phyloP scores from a whole-genome alignment of 1,139 yeast genomes.

The Eremothecium coryli region DNA sequence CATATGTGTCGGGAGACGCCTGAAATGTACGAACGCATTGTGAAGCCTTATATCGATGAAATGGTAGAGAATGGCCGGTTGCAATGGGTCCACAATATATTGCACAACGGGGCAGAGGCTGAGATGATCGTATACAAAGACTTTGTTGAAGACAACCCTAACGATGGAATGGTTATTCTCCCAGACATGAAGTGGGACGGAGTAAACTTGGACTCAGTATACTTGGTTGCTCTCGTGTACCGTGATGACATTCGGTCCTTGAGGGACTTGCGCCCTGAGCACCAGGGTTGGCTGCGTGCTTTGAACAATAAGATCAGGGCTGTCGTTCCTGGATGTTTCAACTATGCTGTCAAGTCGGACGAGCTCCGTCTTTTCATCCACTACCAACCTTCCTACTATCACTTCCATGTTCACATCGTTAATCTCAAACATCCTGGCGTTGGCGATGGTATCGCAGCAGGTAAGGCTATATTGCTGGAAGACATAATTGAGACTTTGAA shows the following conservation, averaged over 20 bases:
- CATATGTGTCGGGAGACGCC: conserved; percentile 77
- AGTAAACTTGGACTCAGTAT: conserved; percentile 54
- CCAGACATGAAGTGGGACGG: conserved; percentile 96
- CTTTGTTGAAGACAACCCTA: conserved; percentile 33
- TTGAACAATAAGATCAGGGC: conserved; percentile 39
- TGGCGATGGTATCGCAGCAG: conserved; percentile 63
- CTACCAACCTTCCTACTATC: conserved; percentile 94
- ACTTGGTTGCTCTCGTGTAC: conserved; percentile 69
- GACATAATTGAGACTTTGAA: conserved; percentile 68
- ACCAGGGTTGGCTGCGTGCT: conserved; percentile 46
- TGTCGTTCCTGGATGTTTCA: conserved; percentile 42
- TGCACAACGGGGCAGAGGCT: conserved; percentile 74
- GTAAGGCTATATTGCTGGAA: conserved; percentile 75
- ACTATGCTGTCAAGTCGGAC: conserved; percentile 28
- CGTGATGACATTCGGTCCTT: conserved; percentile 63
- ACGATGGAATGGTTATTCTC: conserved; percentile 49
- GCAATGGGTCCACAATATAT: conserved; percentile 84
- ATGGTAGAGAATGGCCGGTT: conserved; percentile 65
- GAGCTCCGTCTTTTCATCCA: conserved; percentile 70
- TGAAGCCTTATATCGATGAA: conserved; percentile 65
- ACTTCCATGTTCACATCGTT: conserved; percentile 88
- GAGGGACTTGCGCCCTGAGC: conserved; percentile 59
- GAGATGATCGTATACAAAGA: conserved; percentile 48
- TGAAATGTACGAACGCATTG: conserved; percentile 50
- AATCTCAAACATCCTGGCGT: conserved; percentile 63